Percentiles rank a stretch among this genome's conserved stretches.
Conservation (phyloP, 176 grass and related monocot species). For the Cenchrus fungigraminus region DNA sequence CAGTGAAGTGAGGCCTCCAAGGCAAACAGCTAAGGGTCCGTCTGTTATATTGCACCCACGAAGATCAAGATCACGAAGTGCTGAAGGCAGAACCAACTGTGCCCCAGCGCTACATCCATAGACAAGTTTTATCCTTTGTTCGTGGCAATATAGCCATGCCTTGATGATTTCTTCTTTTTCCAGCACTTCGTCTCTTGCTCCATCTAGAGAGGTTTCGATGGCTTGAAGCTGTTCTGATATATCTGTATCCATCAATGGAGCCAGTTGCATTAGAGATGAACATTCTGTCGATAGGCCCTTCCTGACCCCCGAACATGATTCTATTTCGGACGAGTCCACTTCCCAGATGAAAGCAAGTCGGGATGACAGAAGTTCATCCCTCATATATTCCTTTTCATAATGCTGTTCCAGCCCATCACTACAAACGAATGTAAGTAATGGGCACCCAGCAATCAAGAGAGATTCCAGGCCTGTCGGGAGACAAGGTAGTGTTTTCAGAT, state of each 20-base stretch:
- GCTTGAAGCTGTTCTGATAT: neutral
- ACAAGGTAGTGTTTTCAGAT: neutral
- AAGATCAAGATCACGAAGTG: fast-evolving
- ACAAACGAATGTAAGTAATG: neutral
- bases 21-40: conserved; percentile 6
- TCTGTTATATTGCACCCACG: neutral
- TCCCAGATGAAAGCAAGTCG: neutral
- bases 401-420: neutral
- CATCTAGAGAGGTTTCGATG: neutral
- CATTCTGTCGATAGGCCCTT: neutral
- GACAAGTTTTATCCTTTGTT: neutral
- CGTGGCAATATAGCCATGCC: too few species aligned
- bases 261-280: neutral
- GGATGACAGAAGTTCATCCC: neutral
- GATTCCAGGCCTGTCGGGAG: neutral
- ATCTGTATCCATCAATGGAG: neutral
- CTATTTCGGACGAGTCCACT: neutral
- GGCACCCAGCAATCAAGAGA: neutral
- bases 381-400: too few species aligned
- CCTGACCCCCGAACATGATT: neutral
- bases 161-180: too few species aligned
- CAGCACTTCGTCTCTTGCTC: neutral
- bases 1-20: neutral
- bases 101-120: neutral
- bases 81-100: neutral